Evolutionary conservation across 306 rosid species (phyloP).

Genomic region (Gleditsia sinensis): DNA sequence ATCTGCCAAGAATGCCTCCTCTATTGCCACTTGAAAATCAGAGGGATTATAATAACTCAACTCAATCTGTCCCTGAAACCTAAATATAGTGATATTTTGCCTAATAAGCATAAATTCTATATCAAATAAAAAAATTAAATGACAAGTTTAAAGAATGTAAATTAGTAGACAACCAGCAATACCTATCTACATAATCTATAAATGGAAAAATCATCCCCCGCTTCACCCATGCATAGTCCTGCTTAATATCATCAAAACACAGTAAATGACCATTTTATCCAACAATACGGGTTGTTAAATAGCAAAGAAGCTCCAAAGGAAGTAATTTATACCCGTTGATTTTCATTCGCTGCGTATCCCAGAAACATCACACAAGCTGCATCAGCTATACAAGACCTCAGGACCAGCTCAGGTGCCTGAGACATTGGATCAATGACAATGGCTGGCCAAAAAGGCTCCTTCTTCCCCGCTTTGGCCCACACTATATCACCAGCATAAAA

Average conservation of each 20-base stretch:
- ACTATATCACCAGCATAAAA: conserved; percentile 91
- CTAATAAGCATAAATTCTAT: conserved; percentile 35
- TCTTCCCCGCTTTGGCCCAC: conserved; percentile 96
- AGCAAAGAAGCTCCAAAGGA: conserved; percentile 31
- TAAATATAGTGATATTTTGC: conserved; percentile 43
- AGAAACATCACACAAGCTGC: conserved; percentile 99
- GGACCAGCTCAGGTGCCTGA: conserved; percentile 93
- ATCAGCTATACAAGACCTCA: conserved; percentile 85
- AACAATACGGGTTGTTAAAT: conserved; percentile 20
- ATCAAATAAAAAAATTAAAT: conserved; percentile 23
- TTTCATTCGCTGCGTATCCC: conserved; percentile 78
- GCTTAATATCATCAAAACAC: conserved; percentile 48
- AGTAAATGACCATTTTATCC: conserved; percentile 39
- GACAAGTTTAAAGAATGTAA: conserved; percentile 7
- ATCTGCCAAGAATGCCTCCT: conserved; percentile 96
- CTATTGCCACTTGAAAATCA: conserved; percentile 85
- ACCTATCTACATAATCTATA: conserved; percentile 85
- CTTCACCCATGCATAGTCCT: conserved; percentile 99
- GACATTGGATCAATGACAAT: conserved; percentile 90
- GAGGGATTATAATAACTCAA: conserved; percentile 58
- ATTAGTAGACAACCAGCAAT: conserved; percentile 31
- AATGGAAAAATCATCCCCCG: conserved; percentile 91
- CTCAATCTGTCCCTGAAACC: conserved; percentile 89
- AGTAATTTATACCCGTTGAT: conserved; percentile 71
- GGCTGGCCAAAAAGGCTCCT: conserved; percentile 99